These are phyloP conservation scores for Calocybe indica DNA, from an alignment of 768 basidiomycete genomes.

Conservation along the genomic window DNA sequence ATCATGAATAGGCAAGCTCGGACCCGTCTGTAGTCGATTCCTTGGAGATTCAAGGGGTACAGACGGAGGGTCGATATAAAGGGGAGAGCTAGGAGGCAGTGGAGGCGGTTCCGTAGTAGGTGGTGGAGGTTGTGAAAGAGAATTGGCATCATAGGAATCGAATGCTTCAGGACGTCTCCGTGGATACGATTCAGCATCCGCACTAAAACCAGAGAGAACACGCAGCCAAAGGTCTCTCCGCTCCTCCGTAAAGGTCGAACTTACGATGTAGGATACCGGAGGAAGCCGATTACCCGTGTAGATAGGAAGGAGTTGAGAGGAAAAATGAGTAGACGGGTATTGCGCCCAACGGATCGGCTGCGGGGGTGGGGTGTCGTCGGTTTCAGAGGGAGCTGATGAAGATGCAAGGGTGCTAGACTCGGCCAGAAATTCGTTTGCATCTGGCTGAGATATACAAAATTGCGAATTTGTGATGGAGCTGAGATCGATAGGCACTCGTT, in stretches of 20 bases:
- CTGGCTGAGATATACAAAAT: not conserved
- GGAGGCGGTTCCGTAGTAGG: no score
- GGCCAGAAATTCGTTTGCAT: not conserved
- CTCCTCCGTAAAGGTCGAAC: slow-evolving; percentile 28
- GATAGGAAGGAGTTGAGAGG: slow-evolving; percentile 45
- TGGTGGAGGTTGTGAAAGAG: no score
- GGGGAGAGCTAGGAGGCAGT: no score
- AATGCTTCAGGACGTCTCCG: slow-evolving; percentile 6
- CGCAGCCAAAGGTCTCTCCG: slow-evolving; percentile 34
- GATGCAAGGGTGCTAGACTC: not conserved
- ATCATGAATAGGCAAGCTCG: no score
- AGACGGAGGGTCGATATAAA: no score
- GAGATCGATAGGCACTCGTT: slow-evolving; percentile 20
- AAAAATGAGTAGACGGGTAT: slow-evolving; percentile 58
- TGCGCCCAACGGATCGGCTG: slow-evolving; percentile 48
- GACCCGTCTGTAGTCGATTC: no score
- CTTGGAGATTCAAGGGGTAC: no score
- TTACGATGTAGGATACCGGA: slow-evolving; percentile 17
- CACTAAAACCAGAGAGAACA: slow-evolving; percentile 18
- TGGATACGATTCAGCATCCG: not conserved
- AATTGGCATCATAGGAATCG: not conserved
- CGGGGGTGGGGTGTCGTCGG: not conserved
- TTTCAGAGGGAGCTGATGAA: not conserved
- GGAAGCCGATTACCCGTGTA: slow-evolving; percentile 39
- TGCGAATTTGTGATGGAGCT: not conserved